These are phyloP conservation scores for Leccinellum rugosiceps DNA, from an alignment of 768 basidiomycete genomes.

Conservation along the genomic window DNA sequence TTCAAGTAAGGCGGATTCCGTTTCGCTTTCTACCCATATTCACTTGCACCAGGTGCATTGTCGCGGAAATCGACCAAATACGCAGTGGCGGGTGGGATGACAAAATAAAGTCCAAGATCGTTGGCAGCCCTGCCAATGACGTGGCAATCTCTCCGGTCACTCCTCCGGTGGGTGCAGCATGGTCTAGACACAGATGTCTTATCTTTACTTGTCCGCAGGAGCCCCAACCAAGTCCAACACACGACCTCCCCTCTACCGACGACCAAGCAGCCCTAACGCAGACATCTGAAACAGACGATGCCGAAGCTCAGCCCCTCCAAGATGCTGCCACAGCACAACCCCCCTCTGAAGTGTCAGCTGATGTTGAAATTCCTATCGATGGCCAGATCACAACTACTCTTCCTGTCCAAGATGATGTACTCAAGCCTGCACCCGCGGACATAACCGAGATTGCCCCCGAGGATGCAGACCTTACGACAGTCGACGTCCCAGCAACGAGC, in stretches of 20 bases:
- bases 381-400: neutral
- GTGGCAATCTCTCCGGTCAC: neutral
- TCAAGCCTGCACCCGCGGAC: slow-evolving; percentile 5
- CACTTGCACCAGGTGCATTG: slow-evolving; percentile 46
- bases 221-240: neutral
- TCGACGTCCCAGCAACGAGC: slow-evolving; percentile 5
- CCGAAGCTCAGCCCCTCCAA: neutral
- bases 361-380: slow-evolving; percentile 5
- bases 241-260: slow-evolving; percentile 4
- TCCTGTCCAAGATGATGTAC: slow-evolving; percentile 8
- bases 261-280: neutral
- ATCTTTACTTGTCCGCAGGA: slow-evolving; percentile 9
- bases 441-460: slow-evolving; percentile 7
- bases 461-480: neutral
- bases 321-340: slow-evolving; percentile 1
- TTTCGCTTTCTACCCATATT: neutral
- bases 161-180: slow-evolving; percentile 9
- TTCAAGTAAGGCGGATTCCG: slow-evolving; percentile 58
- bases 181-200: neutral
- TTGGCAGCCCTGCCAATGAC: slow-evolving; percentile 3
- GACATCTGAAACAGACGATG: slow-evolving; percentile 4
- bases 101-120: slow-evolving; percentile 39
- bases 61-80: slow-evolving; percentile 75
- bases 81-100: slow-evolving; percentile 65
- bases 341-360: neutral